Conservation (phyloP, 129 eudicot genomes). For the Centaurea solstitialis region DNA sequence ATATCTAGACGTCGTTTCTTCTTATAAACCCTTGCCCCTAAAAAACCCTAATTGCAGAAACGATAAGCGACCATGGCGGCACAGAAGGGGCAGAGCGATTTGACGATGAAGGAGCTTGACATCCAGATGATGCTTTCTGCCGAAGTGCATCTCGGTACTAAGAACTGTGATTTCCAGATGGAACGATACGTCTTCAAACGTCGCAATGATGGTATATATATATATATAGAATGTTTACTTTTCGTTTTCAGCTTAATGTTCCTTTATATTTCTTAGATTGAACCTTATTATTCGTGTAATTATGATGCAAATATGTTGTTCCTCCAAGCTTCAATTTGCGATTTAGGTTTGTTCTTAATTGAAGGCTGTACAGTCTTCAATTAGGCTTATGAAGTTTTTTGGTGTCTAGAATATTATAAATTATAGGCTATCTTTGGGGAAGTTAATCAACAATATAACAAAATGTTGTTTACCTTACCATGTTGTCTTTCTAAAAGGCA, state of each 20-base stretch:
- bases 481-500: not conserved
- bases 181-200: slow-evolving; percentile 54
- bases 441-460: not conserved
- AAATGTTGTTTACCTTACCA: not conserved
- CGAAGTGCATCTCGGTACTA: slow-evolving; percentile 48
- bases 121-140: slow-evolving; percentile 51
- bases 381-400: not conserved
- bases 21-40: slow-evolving; percentile 17
- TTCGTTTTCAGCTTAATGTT: not conserved
- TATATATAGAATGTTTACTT: too few relatives aligned
- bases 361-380: not conserved
- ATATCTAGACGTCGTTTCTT: too few relatives aligned
- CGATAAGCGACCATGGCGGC: slow-evolving; percentile 14
- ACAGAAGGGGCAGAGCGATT: not conserved
- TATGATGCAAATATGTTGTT: not conserved
- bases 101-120: slow-evolving; percentile 40
- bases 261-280: not conserved
- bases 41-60: slow-evolving; percentile 10
- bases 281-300: not conserved
- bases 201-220: slow-evolving; percentile 37
- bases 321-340: not conserved
- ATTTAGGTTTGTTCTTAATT: not conserved
- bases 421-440: not conserved
- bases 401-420: too few relatives aligned
- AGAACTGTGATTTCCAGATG: slow-evolving; percentile 54